phyloP scores from a whole-genome alignment of 805 yeast genomes.

The Candida sanyiensis region DNA sequence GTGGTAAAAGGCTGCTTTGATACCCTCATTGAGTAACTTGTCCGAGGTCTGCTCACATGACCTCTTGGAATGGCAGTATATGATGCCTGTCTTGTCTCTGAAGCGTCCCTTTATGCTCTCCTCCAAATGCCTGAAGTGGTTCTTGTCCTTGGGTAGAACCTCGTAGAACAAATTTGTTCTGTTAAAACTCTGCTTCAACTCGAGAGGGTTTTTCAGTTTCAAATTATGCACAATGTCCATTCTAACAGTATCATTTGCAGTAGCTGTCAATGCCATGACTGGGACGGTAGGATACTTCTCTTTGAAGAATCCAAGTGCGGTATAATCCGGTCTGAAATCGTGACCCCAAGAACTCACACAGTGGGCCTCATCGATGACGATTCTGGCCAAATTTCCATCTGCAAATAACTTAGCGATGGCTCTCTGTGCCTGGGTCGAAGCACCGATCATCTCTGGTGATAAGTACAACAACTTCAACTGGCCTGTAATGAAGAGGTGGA shows the following conservation, averaged over 20 bases:
- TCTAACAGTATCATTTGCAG: constrained; percentile 88
- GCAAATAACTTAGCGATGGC: constrained; percentile 55
- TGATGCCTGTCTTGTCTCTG: constrained; percentile 68
- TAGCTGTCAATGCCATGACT: constrained; percentile 93
- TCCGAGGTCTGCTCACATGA: constrained; percentile 80
- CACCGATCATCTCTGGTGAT: constrained; percentile 91
- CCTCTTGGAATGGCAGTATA: constrained; percentile 87
- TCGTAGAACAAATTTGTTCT: constrained; percentile 80
- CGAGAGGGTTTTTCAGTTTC: constrained; percentile 51
- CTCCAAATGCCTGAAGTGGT: constrained; percentile 50
- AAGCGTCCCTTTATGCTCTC: constrained; percentile 48
- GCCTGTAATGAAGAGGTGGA: constrained; percentile 59
- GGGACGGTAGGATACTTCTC: constrained; percentile 73
- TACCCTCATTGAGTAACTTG: constrained; percentile 51
- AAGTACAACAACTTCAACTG: constrained; percentile 71
- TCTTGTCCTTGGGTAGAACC: constrained; percentile 59
- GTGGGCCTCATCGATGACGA: constrained; percentile 96
- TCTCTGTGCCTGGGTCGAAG: constrained; percentile 60
- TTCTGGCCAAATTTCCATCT: constrained; percentile 60
- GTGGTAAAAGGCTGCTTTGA: constrained; percentile 76
- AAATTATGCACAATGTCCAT: constrained; percentile 81
- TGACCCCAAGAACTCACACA: constrained; percentile 99
- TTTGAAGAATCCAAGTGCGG: constrained; percentile 70
- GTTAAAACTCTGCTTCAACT: constrained; percentile 87
- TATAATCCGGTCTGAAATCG: constrained; percentile 95